Evolutionary conservation across 805 yeast species (phyloP).

Genomic region (Metschnikowia chrysomelidarum): DNA sequence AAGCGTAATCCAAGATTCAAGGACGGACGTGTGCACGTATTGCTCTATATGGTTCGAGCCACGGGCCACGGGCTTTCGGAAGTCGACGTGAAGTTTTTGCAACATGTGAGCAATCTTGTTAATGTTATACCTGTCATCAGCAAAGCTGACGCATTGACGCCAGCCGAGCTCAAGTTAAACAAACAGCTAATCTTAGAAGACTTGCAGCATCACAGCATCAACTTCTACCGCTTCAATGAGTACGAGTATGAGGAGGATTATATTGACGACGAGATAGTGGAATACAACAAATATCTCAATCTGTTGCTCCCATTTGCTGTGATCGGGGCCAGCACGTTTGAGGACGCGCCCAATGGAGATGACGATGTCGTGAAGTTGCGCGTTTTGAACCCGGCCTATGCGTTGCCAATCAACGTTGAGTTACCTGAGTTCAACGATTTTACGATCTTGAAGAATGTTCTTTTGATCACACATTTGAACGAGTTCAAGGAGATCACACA

Average conservation of each 20-base stretch:
- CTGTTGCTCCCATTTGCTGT: conserved; percentile 65
- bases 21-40: conserved; percentile 77
- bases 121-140: conserved; percentile 44
- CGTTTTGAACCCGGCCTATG: conserved; percentile 45
- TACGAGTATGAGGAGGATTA: conserved; percentile 51
- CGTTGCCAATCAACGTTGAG: conserved; percentile 58
- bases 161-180: conserved; percentile 54
- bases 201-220: conserved; percentile 64
- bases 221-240: conserved; percentile 69
- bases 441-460: conserved; percentile 71
- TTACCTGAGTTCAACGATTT: conserved; percentile 79
- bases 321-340: conserved; percentile 66
- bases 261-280: conserved; percentile 61
- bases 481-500: conserved; percentile 89
- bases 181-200: conserved; percentile 76
- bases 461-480: conserved; percentile 79
- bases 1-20: conserved; percentile 83
- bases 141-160: conserved; percentile 44
- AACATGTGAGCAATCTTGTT: conserved; percentile 40
- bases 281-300: conserved; percentile 63
- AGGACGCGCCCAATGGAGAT: conserved; percentile 33
- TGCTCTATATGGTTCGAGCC: conserved; percentile 44
- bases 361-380: conserved; percentile 52
- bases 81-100: conserved; percentile 42
- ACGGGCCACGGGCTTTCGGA: conserved; percentile 45